Evolutionary conservation across 2,329 filamentous ascomycete genomes (phyloP), one percentile per base, ranked within the genome.

Genomic region (Aaosphaeria arxii): DNA sequence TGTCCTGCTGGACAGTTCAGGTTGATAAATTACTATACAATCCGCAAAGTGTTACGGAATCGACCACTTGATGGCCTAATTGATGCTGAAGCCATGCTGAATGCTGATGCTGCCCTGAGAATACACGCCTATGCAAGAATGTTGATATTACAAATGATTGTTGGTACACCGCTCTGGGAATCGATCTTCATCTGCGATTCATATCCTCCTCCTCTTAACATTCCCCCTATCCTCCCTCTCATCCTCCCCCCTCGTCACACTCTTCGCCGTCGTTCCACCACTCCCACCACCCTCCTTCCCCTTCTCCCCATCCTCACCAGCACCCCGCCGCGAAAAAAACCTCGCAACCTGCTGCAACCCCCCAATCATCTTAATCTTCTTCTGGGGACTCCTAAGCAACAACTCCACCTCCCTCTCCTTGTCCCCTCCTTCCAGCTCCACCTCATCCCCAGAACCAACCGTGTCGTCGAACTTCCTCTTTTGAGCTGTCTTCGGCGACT

Each of bases 391-490:
- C 41, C 17, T 40, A 2, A n/a, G 4, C 9, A n/a, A 11, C 39
- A 9, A 40, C 9, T 40, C 39, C 39, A 40, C 11, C n/a, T 36
- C 33, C 33, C 9, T 36, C 33, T 36, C 7, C 11, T 11, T 9
- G 24, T 11, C 30, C 30, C 24, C 24, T 43, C 17, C 33, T 28
- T 41, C 46, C 32, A 31, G 32, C 7, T 57, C 58, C 13, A 43
- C 51, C 3, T 53, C 49, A 28, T 50, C 61, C 48, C 56, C 52
- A 4, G 53, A 49, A 7, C 56, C 56, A 31, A 61, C 63, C 24
- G 62, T 57, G 4, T 54, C 56, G 42, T 63, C 51, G 43, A 56
- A 62, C 50, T 68, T 68, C 38, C 65, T 61, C 48, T 68, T 68
- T 43, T 66, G 62, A n/a, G 64, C 55, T 11, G 63, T 68, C 36